Evolutionary conservation across 345 rosid species (phyloP).

Genomic region (Brassica rapa): DNA sequence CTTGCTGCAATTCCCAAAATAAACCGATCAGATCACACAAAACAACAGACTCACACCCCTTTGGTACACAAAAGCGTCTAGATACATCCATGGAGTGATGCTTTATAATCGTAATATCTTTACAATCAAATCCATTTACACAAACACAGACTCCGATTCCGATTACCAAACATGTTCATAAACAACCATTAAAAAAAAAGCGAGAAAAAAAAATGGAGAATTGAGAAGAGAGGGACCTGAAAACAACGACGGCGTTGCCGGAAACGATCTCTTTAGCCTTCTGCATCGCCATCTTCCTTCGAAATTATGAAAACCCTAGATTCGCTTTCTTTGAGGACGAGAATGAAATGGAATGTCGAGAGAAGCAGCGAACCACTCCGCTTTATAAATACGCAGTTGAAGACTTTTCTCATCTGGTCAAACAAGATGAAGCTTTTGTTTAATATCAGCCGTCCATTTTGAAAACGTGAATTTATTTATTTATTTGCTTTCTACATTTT

Average conservation of each 20-base stretch:
- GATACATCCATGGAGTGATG: slow-evolving; percentile 14
- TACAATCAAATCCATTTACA: background rate
- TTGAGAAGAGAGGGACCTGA: slow-evolving; percentile 45
- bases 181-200: background rate
- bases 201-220: background rate
- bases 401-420: background rate
- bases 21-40: background rate
- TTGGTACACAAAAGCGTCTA: slow-evolving; percentile 20
- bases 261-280: slow-evolving; percentile 67
- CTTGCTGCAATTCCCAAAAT: slow-evolving; percentile 51
- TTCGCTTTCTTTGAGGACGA: background rate
- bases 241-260: slow-evolving; percentile 66
- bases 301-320: slow-evolving; percentile 16
- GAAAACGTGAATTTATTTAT: background rate
- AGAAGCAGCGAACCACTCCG: background rate
- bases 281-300: slow-evolving; percentile 50
- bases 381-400: slow-evolving; percentile 10
- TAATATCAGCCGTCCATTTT: slow-evolving; percentile 12
- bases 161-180: background rate
- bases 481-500: background rate
- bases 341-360: background rate
- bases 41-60: background rate
- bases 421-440: background rate
- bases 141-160: background rate
- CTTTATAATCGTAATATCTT: background rate